Evolutionary conservation across 1,284 basidiomycete species (phyloP), one percentile per base, ranked within the genome.

Genomic region (Mycosarcoma mackinlayi): DNA sequence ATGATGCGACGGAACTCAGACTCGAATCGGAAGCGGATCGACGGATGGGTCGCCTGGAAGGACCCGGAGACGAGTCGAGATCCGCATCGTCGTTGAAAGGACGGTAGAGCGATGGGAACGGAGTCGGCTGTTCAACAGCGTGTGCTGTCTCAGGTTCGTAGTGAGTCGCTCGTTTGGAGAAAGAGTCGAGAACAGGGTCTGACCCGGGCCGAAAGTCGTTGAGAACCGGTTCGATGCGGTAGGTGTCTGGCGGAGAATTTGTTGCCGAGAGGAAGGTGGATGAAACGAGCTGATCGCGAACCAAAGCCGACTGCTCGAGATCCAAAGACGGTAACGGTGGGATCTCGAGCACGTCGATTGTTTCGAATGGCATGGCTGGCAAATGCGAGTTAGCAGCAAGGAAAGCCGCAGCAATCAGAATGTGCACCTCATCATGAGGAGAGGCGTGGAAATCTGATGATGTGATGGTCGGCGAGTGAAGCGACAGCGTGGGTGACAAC

Each of bases 301-400:
- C 34, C 14, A 39, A 33, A 3, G 27, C 25, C 34, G 51, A n/a
- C 23, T 47, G 24, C 14, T 55, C 52, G n/a, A 61, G 45, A 18
- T 67, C 28, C 40, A 57, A 35, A 10, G 48, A 21, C 16, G 60
- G 35, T 7, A 69, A 27, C 21, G 56, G 48, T 13, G 66, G 60
- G 18, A 69, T 44, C 40, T 47, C 48, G 39, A 59, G 47, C 39
- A 56, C 30, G 3, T 62, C 31, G 23, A 69, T 47, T n/a, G 51
- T 27, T 39, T 56, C 41, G 30, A 68, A 68, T 14, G 59, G 16
- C 65, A 68, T 68, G 24, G 50, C 44, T 24, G 45, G n/a, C n/a
- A n/a, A n/a, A 46, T 47, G 13, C 34, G 38, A 34, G 28, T 18
- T 25, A n/a, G 21, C 23, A n/a, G n/a, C n/a, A 16, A 25, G 21